Evolutionary conservation across 495 filamentous ascomycete genomes (phyloP).

Genomic region (Filosporella fistucella): DNA sequence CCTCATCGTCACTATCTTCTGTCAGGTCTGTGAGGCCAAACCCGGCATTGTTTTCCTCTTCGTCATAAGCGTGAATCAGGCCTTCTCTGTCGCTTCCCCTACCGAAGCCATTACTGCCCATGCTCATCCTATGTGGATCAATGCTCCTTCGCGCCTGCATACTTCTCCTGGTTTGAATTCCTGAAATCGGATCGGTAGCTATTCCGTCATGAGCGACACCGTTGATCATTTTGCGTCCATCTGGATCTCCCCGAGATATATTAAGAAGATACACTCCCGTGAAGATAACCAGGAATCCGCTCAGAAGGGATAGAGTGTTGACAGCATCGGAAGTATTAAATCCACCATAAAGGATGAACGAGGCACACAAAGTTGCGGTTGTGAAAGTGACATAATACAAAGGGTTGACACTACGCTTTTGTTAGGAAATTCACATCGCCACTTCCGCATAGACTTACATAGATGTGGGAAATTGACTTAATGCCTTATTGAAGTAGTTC

Average conservation of each 20-base stretch:
- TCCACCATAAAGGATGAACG: constrained; percentile 94
- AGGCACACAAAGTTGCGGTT: constrained; percentile 87
- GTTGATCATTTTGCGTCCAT: constrained; percentile 66
- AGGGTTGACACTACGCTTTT: constrained; percentile 76
- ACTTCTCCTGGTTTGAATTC: constrained; percentile 78
- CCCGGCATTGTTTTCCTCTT: constrained; percentile 48
- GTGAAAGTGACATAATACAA: constrained; percentile 99
- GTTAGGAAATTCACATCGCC: constrained; percentile 1
- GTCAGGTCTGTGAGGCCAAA: constrained; percentile 63
- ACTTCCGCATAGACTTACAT: constrained; percentile 57
- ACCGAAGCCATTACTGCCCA: constrained; percentile 55
- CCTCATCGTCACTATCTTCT: constrained; percentile 61
- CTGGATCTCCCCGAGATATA: constrained; percentile 83
- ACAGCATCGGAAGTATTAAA: constrained; percentile 95
- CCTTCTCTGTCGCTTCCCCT: constrained; percentile 67
- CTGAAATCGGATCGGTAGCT: constrained; percentile 87
- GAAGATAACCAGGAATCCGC: constrained; percentile 95
- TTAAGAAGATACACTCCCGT: constrained; percentile 96
- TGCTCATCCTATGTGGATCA: constrained; percentile 42
- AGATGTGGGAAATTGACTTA: constrained; percentile 93
- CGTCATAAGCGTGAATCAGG: constrained; percentile 80
- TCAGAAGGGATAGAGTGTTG: constrained; percentile 89
- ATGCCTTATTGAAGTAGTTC: constrained; percentile 99
- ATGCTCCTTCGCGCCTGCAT: constrained; percentile 78
- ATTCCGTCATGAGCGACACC: constrained; percentile 67